Evolutionary conservation across 768 basidiomycete genomes (phyloP).

Genomic region (Lentinula boryana): DNA sequence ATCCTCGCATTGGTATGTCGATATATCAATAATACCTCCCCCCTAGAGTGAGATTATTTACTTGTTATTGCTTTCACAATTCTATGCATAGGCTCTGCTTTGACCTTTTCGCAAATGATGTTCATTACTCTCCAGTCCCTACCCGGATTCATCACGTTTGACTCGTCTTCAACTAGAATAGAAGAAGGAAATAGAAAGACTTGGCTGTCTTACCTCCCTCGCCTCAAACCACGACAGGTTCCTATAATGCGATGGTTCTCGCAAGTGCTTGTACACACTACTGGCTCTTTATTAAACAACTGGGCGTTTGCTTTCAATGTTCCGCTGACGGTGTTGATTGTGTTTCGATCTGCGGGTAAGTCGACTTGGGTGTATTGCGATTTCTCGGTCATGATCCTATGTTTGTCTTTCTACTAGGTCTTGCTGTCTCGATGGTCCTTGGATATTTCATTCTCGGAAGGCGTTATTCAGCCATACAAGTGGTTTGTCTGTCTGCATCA

Average conservation of each 20-base stretch:
- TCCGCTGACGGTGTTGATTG: slow-evolving; percentile 73
- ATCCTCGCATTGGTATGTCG: slow-evolving; percentile 59
- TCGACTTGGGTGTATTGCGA: neutral
- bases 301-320: slow-evolving; percentile 75
- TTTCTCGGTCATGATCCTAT: slow-evolving; percentile 1
- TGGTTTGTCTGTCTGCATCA: slow-evolving; percentile 34
- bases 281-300: slow-evolving; percentile 72
- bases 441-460: slow-evolving; percentile 55
- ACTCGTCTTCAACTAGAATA: no score
- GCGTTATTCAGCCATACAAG: slow-evolving; percentile 53
- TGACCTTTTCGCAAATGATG: slow-evolving; percentile 81
- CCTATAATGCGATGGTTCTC: slow-evolving; percentile 62
- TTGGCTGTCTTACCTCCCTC: slow-evolving; percentile 30
- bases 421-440: slow-evolving; percentile 73
- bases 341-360: slow-evolving; percentile 78
- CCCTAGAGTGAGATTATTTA: neutral
- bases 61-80: neutral
- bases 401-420: slow-evolving; percentile 33
- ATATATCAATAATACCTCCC: neutral
- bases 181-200: neutral
- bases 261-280: slow-evolving; percentile 65
- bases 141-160: slow-evolving; percentile 51
- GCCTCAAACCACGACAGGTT: slow-evolving; percentile 60
- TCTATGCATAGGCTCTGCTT: slow-evolving; percentile 53
- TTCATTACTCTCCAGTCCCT: slow-evolving; percentile 69